Conservation (phyloP, 108 stramenopile genomes). For the Skeletonema grethae region DNA sequence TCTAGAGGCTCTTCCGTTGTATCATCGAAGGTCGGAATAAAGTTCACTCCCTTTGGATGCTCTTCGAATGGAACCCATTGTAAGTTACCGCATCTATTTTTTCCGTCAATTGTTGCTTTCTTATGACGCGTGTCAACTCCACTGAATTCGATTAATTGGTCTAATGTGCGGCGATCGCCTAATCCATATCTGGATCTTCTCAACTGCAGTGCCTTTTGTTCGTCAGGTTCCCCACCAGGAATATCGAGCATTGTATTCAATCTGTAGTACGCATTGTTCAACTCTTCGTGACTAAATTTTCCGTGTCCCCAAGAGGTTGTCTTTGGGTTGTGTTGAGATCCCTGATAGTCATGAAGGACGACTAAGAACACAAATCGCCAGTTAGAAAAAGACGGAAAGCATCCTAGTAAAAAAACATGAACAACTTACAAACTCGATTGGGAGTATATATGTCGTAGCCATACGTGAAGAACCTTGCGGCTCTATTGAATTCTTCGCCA, state of each 20-base stretch:
- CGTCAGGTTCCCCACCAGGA: conserved; percentile 49
- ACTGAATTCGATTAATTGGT: conserved; percentile 76
- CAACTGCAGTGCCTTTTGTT: conserved; percentile 29
- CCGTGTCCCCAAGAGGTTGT: conserved; percentile 59
- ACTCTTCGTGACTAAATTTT: conserved; percentile 13
- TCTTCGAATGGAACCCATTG: conserved; percentile 79
- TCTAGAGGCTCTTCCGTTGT: conserved; percentile 42
- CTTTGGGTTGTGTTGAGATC: conserved; percentile 68
- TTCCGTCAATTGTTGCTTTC: conserved; percentile 53
- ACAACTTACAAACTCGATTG: conserved; percentile 42
- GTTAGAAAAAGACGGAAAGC: background rate
- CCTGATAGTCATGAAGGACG: conserved; percentile 90
- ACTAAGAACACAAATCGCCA: conserved; percentile 2
- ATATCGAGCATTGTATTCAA: conserved; percentile 73
- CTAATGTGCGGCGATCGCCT: conserved; percentile 69
- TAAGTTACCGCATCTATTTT: conserved; percentile 82
- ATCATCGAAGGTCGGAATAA: conserved; percentile 42
- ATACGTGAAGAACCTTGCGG: conserved; percentile 86
- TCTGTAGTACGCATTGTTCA: conserved; percentile 20
- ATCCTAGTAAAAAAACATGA: background rate
- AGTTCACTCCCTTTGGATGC: conserved; percentile 49
- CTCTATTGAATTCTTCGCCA: conserved; percentile 90
- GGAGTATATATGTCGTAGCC: conserved; percentile 95
- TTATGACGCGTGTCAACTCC: conserved; percentile 65
- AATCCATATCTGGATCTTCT: conserved; percentile 65